Evolutionary conservation across 129 eudicot genomes (phyloP), one percentile per base, ranked within the genome.

Genomic region (Lactuca sativa): DNA sequence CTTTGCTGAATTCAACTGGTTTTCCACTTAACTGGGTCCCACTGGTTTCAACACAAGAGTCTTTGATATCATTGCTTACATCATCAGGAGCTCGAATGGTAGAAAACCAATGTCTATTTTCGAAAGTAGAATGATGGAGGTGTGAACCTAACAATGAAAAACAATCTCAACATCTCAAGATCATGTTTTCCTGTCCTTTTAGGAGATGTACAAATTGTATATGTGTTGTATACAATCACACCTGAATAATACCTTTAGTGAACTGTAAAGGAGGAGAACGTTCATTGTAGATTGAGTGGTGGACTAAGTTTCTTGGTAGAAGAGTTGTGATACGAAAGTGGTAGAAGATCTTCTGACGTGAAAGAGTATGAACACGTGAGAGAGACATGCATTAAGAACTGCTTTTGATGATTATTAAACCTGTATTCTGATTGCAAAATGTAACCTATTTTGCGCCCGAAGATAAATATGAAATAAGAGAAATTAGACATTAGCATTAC

Each of bases 1-100:
- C 79, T 71, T 93, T 76, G 53, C 84, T 90, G 56, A 93, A 90
- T 56, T 93, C 99, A 75, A 90, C 69, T 2, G 85, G 55, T 44
- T 78, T 54, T 48, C 51, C 75, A 37, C 67, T 64, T 47, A 59
- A 54, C n/a, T 67, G n/a, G 41, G 48, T 55, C 41, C 13, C 37
- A 30, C 54, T 67, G 56, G 34, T 43, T 72, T 40, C 77, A 72
- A 54, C 67, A 56, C 44, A 67, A n/a, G 73, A 38, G 17, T 72
- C 81, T 67, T 64, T 66, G 30, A 5, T 14, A 16, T 51, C 81
- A 74, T 70, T 61, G 13, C 36, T 72, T 21, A 15, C 70, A 74
- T 65, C 77, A 68, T 71, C 82, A 30, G 69, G 67, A 14, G 51
- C 66, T 0, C 75, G 48, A 54, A 54, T 41, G 1, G 85, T 55